Base-by-base conservation (phyloP, 2,329 filamentous ascomycete species). In the Epichloe sp. region DNA sequence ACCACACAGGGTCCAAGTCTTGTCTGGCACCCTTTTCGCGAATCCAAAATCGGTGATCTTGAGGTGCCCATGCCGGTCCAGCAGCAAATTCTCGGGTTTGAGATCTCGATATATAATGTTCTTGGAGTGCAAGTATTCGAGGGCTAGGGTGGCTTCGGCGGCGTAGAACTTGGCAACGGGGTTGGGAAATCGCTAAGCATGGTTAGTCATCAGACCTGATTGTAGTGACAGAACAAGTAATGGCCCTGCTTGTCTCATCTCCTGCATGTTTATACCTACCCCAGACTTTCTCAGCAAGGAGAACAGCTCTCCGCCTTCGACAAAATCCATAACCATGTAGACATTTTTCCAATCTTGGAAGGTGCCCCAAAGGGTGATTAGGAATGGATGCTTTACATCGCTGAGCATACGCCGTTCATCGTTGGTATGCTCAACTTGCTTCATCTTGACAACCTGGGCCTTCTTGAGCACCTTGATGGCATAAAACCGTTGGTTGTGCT, bases 321-420 rank as follows among this genome's bases (percentile, higher is more conserved):
- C 91, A 73, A 98, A 98, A 69, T 98, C 93, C 93, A 98, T 98
- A 62, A 98, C 93, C 93, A 98, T 98, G 78, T 98, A 98, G 37
- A 98, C 74, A 66, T 96, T 97, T 71, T 83, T 89, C 48, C 83
- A 79, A 63, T 98, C 93, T 66, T 97, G 91, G 68, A 97, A 98
- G 10, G 93, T 98, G 53, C 93, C 93, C 93, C 93, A 98, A 41
- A 98, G 76, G 2, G 93, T 98, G 65, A 98, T 93, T 56, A 98
- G 76, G 71, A 98, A 98, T 12, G 93, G 90, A 70, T 98, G 91
- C 69, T 96, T 95, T 67, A 97, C 93, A 67, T 95, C 86, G 66
- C 88, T 87, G 62, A 98, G 73, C 93, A 98, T 98, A 61, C 80
- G 82, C 58, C 93, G 80, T 74, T 98, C 93, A 69, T 98, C 93